Conservation (phyloP, 2,329 filamentous ascomycete genomes). For the Arthrocladium fulminans region DNA sequence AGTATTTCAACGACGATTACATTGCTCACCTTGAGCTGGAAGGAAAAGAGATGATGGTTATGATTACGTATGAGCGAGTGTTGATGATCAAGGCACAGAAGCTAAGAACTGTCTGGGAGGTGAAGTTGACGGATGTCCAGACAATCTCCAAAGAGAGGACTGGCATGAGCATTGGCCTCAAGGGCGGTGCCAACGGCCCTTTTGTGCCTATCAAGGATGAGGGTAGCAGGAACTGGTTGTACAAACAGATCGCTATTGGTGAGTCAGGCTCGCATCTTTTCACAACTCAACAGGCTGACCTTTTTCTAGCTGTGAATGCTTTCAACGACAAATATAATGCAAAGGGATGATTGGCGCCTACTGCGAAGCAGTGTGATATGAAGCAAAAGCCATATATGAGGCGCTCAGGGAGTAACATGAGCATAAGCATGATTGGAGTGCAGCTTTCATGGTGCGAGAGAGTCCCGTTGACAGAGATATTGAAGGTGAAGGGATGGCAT, state of each 20-base stretch:
- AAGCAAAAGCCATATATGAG: background rate
- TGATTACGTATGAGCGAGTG: slow-evolving; percentile 81
- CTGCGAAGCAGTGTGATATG: background rate
- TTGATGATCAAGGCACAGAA: slow-evolving; percentile 82
- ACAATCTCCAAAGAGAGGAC: slow-evolving; percentile 96
- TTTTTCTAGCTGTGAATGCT: slow-evolving; percentile 48
- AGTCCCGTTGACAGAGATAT: too few relatives aligned
- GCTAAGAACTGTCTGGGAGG: slow-evolving; percentile 88
- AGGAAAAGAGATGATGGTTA: slow-evolving; percentile 76
- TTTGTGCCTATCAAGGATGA: slow-evolving; percentile 94
- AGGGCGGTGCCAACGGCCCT: slow-evolving; percentile 85
- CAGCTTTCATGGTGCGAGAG: too few relatives aligned
- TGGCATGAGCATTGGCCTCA: slow-evolving; percentile 77
- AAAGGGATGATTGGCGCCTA: slow-evolving; percentile 37
- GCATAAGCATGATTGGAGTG: too few relatives aligned
- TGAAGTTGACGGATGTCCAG: slow-evolving; percentile 89
- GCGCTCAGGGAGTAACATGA: background rate
- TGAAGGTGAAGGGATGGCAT: too few relatives aligned
- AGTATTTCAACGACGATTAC: slow-evolving; percentile 96
- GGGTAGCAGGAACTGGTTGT: slow-evolving; percentile 59
- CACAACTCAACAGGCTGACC: slow-evolving; percentile 7
- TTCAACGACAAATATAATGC: slow-evolving; percentile 60
- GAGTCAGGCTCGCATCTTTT: slow-evolving; percentile 20
- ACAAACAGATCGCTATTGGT: slow-evolving; percentile 55
- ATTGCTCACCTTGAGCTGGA: slow-evolving; percentile 92